Conservation (phyloP, 768 basidiomycete genomes). For the Phlegmacium glaucopus region DNA sequence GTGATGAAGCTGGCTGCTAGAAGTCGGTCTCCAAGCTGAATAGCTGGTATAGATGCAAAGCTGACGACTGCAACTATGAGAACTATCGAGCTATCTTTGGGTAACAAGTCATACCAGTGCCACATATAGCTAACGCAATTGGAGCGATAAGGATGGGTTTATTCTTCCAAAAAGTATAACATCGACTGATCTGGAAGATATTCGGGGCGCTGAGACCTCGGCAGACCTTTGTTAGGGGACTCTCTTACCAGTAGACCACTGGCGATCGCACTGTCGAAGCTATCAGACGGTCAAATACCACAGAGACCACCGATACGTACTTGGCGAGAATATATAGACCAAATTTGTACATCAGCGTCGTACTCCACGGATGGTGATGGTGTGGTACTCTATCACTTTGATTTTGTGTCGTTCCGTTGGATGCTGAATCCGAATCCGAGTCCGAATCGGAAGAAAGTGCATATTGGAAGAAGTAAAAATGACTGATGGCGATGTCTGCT, state of each 20-base stretch:
- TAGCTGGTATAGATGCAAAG: conserved; percentile 12
- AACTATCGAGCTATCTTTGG: no score
- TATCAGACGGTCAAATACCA: no score
- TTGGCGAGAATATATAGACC: conserved; percentile 17
- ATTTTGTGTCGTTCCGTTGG: neutral
- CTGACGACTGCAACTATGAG: conserved; percentile 15
- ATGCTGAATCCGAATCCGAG: no score
- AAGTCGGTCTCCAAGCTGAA: conserved; percentile 15
- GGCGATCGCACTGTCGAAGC: conserved; percentile 11
- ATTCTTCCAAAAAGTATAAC: conserved; percentile 15
- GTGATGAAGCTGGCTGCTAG: conserved; percentile 18
- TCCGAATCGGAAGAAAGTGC: conserved; percentile 7
- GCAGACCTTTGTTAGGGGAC: neutral
- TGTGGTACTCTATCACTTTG: no score
- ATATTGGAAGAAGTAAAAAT: conserved; percentile 21
- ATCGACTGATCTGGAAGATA: conserved; percentile 13
- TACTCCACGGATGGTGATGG: conserved; percentile 10
- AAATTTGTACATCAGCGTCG: conserved; percentile 18
- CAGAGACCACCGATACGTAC: no score
- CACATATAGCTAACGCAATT: conserved; percentile 11
- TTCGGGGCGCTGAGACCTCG: neutral
- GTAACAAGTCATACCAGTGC: conserved; percentile 9
- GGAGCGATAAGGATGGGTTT: conserved; percentile 15
- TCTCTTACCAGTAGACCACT: conserved; percentile 16
- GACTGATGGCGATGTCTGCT: conserved; percentile 17